phyloP scores from a whole-genome alignment of 2,329 filamentous ascomycete species.

The Colletotrichum eleusines region DNA sequence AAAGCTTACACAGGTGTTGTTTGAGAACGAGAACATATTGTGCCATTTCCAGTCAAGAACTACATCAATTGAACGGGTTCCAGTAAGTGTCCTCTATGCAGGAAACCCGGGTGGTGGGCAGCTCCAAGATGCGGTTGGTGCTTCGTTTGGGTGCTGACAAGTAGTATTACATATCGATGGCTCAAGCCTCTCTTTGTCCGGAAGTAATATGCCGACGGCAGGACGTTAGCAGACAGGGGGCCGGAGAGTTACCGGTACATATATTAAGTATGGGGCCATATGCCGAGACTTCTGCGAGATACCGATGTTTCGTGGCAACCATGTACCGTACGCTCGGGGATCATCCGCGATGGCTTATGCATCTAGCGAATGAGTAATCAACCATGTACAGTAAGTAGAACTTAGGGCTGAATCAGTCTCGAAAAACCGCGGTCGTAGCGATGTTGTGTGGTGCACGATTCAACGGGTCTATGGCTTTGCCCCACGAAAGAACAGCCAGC shows the following conservation, averaged over 20 bases:
- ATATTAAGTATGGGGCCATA: not conserved
- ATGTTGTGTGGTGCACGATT: not conserved
- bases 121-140: not conserved
- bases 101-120: not conserved
- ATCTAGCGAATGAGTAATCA: conserved; percentile 22
- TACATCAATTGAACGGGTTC: not conserved
- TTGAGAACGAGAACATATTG: not conserved
- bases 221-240: not conserved
- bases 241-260: not conserved
- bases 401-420: not conserved
- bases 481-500: not conserved
- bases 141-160: not conserved
- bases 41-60: not conserved
- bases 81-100: not conserved
- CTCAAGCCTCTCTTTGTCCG: not conserved
- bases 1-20: not conserved
- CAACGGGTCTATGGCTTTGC: not conserved
- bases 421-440: conserved; percentile 17
- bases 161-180: no score
- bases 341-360: not conserved
- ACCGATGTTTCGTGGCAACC: not conserved
- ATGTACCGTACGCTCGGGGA: not conserved
- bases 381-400: not conserved
- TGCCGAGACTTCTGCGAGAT: conserved; percentile 33
- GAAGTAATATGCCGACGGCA: not conserved